Base-by-base conservation (phyloP, 2,329 filamentous ascomycete species). In the Talaromyces funiculosus region DNA sequence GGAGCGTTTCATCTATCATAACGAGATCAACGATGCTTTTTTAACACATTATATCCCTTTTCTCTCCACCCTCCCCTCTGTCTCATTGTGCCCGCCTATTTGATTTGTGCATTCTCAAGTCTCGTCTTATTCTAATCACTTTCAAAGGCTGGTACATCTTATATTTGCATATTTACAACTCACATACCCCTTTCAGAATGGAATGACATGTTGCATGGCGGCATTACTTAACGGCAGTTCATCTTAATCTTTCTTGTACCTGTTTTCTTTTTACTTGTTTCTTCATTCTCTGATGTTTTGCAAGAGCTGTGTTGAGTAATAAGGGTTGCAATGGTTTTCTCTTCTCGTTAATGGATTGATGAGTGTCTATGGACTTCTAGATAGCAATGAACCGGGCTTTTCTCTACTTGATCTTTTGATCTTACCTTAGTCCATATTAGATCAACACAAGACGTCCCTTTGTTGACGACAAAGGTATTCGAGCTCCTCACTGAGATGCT, bases 1-100 rank as follows among this genome's bases (percentile, higher is more conserved):
- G 94, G 94, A 31, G 94, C 95, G 63, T 99, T 99, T 84, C 94
- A 97, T 77, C 82, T 99, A 66, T 96, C 92, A 63, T 96, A 67
- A 61, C 37, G 55, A 59, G 9, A 20, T 38, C 26, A 29, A 59
- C 38, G 57, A 59, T 53, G 45, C 54, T n/a, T 43, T 29, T 22
- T n/a, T 47, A 38, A 47, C 18, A 58, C 22, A 18, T 38, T n/a
- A 26, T 53, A n/a, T 45, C 26, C 22, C 22, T 43, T 20, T 12
- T 61, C 26, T 8, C 40, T n/a, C 26, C 22, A 40, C 10, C 26
- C 18, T 10, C 14, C 29, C 57, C 24, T 37, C n/a, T 45, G 43
- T 53, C 14, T 7, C 31, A n/a, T n/a, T n/a, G 7, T 26, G 20
- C 33, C 12, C 12, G 4, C 5, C 35, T 54, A 26, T 54, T 26